Conservation (phyloP, 768 basidiomycete genomes). For the Sporobolomyces phaffii region DNA sequence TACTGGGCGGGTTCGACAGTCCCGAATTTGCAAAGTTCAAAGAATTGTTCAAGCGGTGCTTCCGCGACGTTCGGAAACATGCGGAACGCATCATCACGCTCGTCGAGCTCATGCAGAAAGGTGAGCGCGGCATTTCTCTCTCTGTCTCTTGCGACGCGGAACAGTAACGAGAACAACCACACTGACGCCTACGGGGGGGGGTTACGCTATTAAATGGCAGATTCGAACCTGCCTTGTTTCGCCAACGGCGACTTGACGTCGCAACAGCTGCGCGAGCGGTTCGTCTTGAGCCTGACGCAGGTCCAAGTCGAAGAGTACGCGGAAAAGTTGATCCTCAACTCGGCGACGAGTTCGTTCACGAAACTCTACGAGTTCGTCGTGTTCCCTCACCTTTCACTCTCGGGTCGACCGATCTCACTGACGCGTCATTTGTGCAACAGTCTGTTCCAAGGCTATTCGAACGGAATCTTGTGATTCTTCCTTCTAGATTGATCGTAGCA, state of each 20-base stretch:
- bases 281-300: constrained; percentile 84
- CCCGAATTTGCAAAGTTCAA: constrained; percentile 76
- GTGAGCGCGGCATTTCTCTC: constrained; percentile 49
- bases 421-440: constrained; percentile 1
- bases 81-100: constrained; percentile 91
- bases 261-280: constrained; percentile 78
- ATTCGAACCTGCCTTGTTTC: constrained; percentile 54
- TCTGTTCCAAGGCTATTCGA: constrained; percentile 34
- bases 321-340: constrained; percentile 81
- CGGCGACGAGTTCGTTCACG: constrained; percentile 89
- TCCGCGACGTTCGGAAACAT: constrained; percentile 88
- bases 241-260: constrained; percentile 86
- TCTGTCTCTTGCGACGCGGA: background rate
- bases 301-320: constrained; percentile 71
- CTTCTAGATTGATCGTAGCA: background rate
- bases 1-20: constrained; percentile 76
- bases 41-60: constrained; percentile 81
- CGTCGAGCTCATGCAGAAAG: constrained; percentile 97
- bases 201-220: no score
- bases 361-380: constrained; percentile 71
- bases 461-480: constrained; percentile 29
- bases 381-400: no score
- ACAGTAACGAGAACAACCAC: no score
- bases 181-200: no score
- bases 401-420: no score